Evolutionary conservation across 441 rosid genomes (phyloP), one percentile per base, ranked within the genome.

Genomic region (Aquilaria agallochum): DNA sequence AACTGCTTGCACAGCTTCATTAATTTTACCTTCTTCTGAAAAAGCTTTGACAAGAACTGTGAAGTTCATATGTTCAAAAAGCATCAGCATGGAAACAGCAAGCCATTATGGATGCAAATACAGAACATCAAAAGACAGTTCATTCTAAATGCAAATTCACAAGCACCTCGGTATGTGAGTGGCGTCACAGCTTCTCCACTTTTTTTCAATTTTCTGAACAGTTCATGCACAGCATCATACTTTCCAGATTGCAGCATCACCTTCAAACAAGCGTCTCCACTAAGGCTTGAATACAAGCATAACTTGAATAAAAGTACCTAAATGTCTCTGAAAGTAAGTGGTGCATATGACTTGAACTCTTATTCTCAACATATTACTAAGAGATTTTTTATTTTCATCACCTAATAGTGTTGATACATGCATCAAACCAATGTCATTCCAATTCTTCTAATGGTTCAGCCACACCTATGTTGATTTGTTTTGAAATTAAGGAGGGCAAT

Each of bases 171-270:
- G 70, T 93, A 90, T 58, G 97, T 83, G 54, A 85, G 82, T 44
- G 98, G 92, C 55, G 81, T 84, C 8, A 79, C 86, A 68, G 86
- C 73, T 71, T 80, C 86, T 32, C 98, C 95, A 40, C 84, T 81
- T 76, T 71, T 78, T 76, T 77, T 84, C 97, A 90, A 88, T 72
- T 85, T 93, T 73, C 63, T 62, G 61, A 86, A 90, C 65, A 74
- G 81, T 58, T 81, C 80, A 31, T 93, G 76, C 60, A 93, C 98
- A 68, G 78, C 72, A 59, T 85, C 89, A 50, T 88, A 85, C 83
- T 88, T 88, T 30, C 95, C 95, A 70, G 92, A 88, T 73, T 80
- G 78, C 72, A 90, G 76, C 98, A 90, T 93, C 65, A 93, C 98
- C 98, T 93, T 79, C 75, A 65, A 88, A 79, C 72, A 81, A 78